phyloP scores from a whole-genome alignment of 1,284 basidiomycete species.

The Naganishia sp. region DNA sequence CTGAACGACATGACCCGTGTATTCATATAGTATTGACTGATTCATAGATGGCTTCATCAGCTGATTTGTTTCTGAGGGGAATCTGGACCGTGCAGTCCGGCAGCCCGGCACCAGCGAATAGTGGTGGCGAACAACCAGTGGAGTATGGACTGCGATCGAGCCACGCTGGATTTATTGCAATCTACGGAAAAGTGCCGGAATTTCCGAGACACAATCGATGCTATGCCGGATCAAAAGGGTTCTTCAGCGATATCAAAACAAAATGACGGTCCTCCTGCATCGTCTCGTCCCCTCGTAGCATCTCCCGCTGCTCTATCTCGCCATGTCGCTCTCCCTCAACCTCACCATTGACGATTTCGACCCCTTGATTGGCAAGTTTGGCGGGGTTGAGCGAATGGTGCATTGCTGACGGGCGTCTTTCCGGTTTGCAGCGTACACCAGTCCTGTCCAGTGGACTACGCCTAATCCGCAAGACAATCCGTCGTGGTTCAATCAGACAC shows the following conservation, averaged over 20 bases:
- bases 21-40: too few species aligned
- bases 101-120: too few species aligned
- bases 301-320: not conserved
- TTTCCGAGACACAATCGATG: slow-evolving; percentile 13
- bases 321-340: slow-evolving; percentile 36
- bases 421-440: slow-evolving; percentile 18
- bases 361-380: slow-evolving; percentile 41
- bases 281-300: not conserved
- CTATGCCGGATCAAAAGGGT: not conserved
- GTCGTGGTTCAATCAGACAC: slow-evolving; percentile 45
- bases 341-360: slow-evolving; percentile 55
- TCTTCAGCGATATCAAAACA: slow-evolving; percentile 1
- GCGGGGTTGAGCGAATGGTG: slow-evolving; percentile 37
- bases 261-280: not conserved
- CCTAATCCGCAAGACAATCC: slow-evolving; percentile 52
- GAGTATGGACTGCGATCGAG: too few species aligned
- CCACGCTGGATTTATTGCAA: not conserved
- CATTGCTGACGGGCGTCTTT: slow-evolving; percentile 8
- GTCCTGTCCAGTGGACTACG: slow-evolving; percentile 44
- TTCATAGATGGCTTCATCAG: too few species aligned
- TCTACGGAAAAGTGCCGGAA: not conserved
- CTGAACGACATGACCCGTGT: too few species aligned
- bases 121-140: too few species aligned
- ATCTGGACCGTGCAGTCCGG: too few species aligned
- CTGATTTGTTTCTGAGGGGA: too few species aligned